Evolutionary conservation across 2,329 filamentous ascomycete species (phyloP).

Genomic region (Sclerotinia trifoliorum): DNA sequence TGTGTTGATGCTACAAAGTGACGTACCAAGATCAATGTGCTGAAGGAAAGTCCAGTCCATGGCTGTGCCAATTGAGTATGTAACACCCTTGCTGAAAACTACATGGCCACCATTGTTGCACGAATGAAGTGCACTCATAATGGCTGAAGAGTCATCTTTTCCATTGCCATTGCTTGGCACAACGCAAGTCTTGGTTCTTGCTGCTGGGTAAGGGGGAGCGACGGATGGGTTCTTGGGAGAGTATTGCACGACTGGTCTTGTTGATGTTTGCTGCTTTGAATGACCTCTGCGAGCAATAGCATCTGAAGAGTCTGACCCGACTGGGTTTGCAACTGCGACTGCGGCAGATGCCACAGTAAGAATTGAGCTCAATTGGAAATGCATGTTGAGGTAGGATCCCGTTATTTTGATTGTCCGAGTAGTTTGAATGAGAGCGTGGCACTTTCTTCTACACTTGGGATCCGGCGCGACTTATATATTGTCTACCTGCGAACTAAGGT

Average conservation of each 20-base stretch:
- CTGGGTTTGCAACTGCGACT: constrained; percentile 31
- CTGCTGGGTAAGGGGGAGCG: constrained; percentile 26
- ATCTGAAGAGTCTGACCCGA: constrained; percentile 27
- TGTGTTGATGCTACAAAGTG: not conserved
- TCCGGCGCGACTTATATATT: constrained; percentile 15
- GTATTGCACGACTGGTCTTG: constrained; percentile 31
- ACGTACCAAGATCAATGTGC: constrained; percentile 58
- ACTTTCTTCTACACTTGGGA: not conserved
- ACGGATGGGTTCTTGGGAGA: constrained; percentile 31
- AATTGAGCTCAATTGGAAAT: constrained; percentile 30
- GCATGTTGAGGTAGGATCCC: constrained; percentile 30
- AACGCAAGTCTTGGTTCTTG: constrained; percentile 34
- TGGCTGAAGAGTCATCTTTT: constrained; percentile 44
- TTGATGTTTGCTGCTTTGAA: constrained; percentile 32
- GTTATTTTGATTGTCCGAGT: not conserved
- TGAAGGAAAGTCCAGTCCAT: constrained; percentile 64
- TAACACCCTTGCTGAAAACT: constrained; percentile 51
- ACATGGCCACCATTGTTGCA: constrained; percentile 64
- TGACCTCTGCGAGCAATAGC: constrained; percentile 20
- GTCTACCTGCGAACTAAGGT: not conserved
- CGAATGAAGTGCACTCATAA: constrained; percentile 54
- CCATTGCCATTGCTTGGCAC: constrained; percentile 34
- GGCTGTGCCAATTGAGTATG: constrained; percentile 62
- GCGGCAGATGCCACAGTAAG: constrained; percentile 32
- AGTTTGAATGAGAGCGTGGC: not conserved